A percentile compares a stretch with the other conserved stretches of the same genome.
phyloP scores from a whole-genome alignment of 2,329 filamentous ascomycete species.

The Davidsoniella eucalypti region DNA sequence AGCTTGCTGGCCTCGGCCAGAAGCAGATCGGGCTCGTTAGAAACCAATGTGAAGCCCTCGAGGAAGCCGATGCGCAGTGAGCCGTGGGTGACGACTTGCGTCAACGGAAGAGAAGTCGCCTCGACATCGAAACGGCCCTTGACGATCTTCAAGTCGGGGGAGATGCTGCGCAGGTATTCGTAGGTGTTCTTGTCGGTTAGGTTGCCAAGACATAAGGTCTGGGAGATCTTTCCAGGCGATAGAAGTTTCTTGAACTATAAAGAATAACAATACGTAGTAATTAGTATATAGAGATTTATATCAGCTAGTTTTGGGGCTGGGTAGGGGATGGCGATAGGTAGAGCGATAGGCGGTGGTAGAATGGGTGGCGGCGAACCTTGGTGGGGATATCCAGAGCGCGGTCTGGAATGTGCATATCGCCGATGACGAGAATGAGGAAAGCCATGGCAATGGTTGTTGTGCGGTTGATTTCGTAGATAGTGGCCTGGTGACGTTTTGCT shows the following conservation, averaged over 20 bases:
- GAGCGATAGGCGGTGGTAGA: not conserved
- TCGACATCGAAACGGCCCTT: conserved; percentile 52
- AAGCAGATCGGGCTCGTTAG: conserved; percentile 48
- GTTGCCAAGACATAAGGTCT: conserved; percentile 67
- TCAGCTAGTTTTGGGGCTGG: not conserved
- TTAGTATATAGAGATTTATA: not conserved
- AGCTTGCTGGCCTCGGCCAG: conserved; percentile 52
- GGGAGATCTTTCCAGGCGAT: conserved; percentile 66
- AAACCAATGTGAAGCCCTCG: conserved; percentile 52
- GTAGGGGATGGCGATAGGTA: not conserved
- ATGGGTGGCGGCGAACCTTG: conserved; percentile 43
- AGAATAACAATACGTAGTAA: not conserved
- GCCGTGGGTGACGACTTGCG: conserved; percentile 50
- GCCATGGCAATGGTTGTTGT: conserved; percentile 43
- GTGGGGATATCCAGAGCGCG: conserved; percentile 77
- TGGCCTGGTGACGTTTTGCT: not conserved
- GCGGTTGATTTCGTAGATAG: no score
- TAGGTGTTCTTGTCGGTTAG: conserved; percentile 66
- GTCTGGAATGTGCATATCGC: conserved; percentile 87
- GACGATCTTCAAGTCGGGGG: conserved; percentile 56
- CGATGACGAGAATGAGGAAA: conserved; percentile 79
- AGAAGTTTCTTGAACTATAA: conserved; percentile 69
- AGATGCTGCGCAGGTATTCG: conserved; percentile 61
- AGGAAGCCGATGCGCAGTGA: conserved; percentile 49
- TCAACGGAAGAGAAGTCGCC: conserved; percentile 46